A percentile compares a stretch with the other conserved stretches of the same genome.
Conservation (phyloP, 148 eudicot genomes). For the Gaultheria prostrata region DNA sequence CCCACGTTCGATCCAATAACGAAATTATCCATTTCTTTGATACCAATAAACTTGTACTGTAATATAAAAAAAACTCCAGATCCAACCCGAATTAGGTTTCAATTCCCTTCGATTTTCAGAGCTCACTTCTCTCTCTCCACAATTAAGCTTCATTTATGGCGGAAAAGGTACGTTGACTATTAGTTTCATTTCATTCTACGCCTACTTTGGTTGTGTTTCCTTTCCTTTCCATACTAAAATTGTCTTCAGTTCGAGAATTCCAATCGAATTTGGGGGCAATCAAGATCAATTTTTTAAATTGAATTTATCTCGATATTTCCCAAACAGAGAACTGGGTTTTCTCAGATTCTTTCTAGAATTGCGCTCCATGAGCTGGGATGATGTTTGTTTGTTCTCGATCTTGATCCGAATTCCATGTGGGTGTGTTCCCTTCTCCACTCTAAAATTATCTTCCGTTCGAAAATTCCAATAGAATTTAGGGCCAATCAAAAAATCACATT, state of each 20-base stretch:
- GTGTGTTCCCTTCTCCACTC: not conserved
- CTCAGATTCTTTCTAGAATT: constrained; percentile 9
- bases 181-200: not conserved
- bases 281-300: no score
- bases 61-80: constrained; percentile 19
- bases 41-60: no score
- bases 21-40: not conserved
- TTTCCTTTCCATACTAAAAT: not conserved
- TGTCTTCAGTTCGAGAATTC: not conserved
- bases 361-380: constrained; percentile 30
- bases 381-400: not conserved
- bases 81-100: constrained; percentile 20
- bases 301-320: not conserved
- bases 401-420: not conserved
- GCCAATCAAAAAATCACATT: not conserved
- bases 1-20: constrained; percentile 18
- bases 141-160: constrained; percentile 21
- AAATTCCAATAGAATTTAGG: not conserved
- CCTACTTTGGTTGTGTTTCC: not conserved
- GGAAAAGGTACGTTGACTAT: constrained; percentile 23
- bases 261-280: not conserved
- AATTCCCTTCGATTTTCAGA: constrained; percentile 12
- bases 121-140: not conserved
- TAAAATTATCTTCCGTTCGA: not conserved
- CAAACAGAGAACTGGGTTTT: not conserved